Evolutionary conservation across 441 rosid genomes (phyloP), one percentile per base, ranked within the genome.

Genomic region (Croton setiger): DNA sequence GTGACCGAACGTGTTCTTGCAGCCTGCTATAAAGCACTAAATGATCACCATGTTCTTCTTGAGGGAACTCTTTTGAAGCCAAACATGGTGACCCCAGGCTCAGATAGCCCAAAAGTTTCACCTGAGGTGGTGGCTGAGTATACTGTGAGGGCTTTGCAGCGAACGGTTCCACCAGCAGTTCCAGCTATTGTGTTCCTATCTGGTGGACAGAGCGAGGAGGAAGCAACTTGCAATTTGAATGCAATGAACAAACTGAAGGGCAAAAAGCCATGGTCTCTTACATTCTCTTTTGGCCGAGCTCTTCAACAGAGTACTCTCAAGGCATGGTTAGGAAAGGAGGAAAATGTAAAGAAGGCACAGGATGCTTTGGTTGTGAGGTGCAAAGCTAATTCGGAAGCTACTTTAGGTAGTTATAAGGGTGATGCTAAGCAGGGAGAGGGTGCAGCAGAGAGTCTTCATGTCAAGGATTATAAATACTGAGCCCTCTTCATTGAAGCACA

Each of bases 81-180:
- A 56, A 95, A 95, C 91, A 95, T 92, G 99, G 99, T 95, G 17
- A 92, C 99, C 45, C 98, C 95, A 0, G 98, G 98, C 48, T 95
- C 98, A 0, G 98, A 95, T 31, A 59, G 93, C 58, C 76, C 85
- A 3, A 95, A 95, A 83, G 98, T 90, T 63, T 21, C 96, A 8
- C 91, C 90, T 0, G 92, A 90, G 62, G 87, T 90, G 44, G 80
- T 88, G 4, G 97, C 96, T 0, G 88, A 90, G 87, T 81, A 82
- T 84, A 92, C 95, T 0, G 87, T 92, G 31, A 86, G 90, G 7
- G 92, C 99, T 47, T 84, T 95, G 15, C 94, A 83, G 75, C 83
- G 96, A 54, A 95, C 97, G 0, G 83, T 92, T 69, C 98, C 98
- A 31, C 63, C 91, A 0, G 99, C 98, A 0, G 99, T 95, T 66